Base-by-base conservation (phyloP, 805 yeast genomes). In the Zygosaccharomyces bisporus region DNA sequence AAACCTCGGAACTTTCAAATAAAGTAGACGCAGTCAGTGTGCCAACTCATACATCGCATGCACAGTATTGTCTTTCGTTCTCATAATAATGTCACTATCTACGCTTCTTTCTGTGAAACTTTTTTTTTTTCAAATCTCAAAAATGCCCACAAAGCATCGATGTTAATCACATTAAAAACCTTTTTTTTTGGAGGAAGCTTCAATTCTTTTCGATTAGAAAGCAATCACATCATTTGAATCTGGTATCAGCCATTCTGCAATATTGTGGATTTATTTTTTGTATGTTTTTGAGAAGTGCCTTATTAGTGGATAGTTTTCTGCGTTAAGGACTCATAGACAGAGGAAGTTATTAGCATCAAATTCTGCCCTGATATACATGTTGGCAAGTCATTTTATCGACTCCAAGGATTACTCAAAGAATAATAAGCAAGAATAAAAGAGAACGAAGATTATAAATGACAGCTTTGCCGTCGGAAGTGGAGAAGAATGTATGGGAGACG, bases 401-500 rank as follows among this genome's bases (percentile, higher is more conserved):
- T 19, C n/a, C 17, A 20, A 20, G 29, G 39, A 23, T 9, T 36
- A n/a, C 20, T 36, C 20, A 18, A 24, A 25, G 12, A 33, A 29
- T 34, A 36, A 17, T 24, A 34, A 41, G 35, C 30, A 34, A 34
- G 27, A 13, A 29, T 34, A 18, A 27, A 20, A 34, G 21, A 23
- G 30, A 37, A 36, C 12, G 18, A 34, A 34, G 38, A 23, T 39
- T 13, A 42, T 41, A 43, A 45, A 47, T 47, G 51, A 44, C 45
- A 23, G 45, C 31, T 12, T 41, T 46, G 45, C 47, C 46, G 19
- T 39, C 49, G 17, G 45, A 45, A 32, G 46, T 48, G 31, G 55
- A 50, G 31, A 52, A 49, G 33, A 41, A 45, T 43, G 49, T 56
- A 36, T 41, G 45, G 45, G 53, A 54, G 40, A 42, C 47, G 17